These are phyloP conservation scores for Starmerella ratchasimensis DNA, from an alignment of 805 yeast genomes.

Conservation along the genomic window DNA sequence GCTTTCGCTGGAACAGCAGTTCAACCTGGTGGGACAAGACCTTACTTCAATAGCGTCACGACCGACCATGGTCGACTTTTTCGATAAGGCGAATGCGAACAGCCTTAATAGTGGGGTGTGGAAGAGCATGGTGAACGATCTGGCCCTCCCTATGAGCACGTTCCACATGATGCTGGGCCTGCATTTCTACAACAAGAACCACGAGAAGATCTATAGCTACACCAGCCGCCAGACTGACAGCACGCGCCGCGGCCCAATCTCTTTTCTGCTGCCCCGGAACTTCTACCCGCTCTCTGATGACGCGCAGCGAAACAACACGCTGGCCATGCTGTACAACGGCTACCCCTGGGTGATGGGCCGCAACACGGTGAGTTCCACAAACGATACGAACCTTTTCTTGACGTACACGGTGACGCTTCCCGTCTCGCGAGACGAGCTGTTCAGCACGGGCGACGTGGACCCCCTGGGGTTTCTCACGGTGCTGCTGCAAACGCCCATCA, in stretches of 20 bases:
- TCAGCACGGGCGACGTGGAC: no score
- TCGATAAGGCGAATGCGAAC: constrained; percentile 2
- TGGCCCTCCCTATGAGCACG: constrained; percentile 4
- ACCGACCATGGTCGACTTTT: not conserved
- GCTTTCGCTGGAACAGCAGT: constrained; percentile 11
- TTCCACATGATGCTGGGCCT: constrained; percentile 3
- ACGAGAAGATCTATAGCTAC: constrained; percentile 7
- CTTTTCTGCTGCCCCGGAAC: not conserved
- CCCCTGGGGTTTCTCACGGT: no score
- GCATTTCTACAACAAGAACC: constrained; percentile 7
- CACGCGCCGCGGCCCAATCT: constrained; percentile 1
- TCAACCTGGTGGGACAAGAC: constrained; percentile 2
- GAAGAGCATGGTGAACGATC: constrained; percentile 3
- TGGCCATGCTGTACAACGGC: not conserved
- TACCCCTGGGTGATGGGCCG: constrained; percentile 8
- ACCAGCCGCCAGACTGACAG: not conserved
- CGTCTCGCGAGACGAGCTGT: no score
- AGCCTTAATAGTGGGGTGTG: not conserved
- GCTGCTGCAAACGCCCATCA: no score
- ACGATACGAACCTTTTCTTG: not conserved
- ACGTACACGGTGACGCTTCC: constrained; percentile 5
- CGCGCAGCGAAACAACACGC: not conserved
- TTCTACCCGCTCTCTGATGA: constrained; percentile 8
- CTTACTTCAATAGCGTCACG: constrained; percentile 2
- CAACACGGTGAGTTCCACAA: not conserved